Conservation (phyloP, 441 rosid species). For the Viola pubescens region DNA sequence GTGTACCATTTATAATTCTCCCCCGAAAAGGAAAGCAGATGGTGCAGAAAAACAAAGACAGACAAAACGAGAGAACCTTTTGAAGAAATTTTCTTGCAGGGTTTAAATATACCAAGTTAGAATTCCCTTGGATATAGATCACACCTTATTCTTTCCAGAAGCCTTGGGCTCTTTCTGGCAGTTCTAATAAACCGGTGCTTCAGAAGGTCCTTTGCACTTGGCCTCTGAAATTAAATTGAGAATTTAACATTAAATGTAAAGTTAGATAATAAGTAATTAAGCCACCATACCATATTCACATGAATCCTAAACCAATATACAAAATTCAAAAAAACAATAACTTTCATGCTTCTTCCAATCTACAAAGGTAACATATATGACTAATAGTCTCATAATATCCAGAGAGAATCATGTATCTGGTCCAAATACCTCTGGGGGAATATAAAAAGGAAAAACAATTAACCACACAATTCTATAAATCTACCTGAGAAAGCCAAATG, state of each 20-base stretch:
- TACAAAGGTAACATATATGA: too few species aligned
- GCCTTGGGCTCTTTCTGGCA: slow-evolving; percentile 82
- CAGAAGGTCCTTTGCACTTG: slow-evolving; percentile 91
- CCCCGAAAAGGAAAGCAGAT: background rate
- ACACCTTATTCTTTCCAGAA: slow-evolving; percentile 91
- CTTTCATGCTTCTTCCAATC: too few species aligned
- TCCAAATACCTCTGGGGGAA: too few species aligned
- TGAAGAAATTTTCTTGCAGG: background rate
- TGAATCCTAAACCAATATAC: too few species aligned
- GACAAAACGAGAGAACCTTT: background rate
- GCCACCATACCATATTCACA: background rate
- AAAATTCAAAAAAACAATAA: too few species aligned
- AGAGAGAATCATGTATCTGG: too few species aligned
- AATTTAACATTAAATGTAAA: slow-evolving; percentile 8
- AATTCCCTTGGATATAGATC: slow-evolving; percentile 6
- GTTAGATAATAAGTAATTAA: slow-evolving; percentile 5
- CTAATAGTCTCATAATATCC: too few species aligned
- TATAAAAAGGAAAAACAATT: too few species aligned
- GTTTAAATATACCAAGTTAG: too few species aligned
- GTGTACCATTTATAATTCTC: too few species aligned
- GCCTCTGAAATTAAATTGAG: slow-evolving; percentile 58
- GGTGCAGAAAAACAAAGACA: background rate
- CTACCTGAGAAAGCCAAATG: too few species aligned
- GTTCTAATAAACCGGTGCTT: slow-evolving; percentile 78
- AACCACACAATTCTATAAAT: too few species aligned